Conservation (phyloP, 768 basidiomycete genomes). For the Cantharellus cinnabarinus region DNA sequence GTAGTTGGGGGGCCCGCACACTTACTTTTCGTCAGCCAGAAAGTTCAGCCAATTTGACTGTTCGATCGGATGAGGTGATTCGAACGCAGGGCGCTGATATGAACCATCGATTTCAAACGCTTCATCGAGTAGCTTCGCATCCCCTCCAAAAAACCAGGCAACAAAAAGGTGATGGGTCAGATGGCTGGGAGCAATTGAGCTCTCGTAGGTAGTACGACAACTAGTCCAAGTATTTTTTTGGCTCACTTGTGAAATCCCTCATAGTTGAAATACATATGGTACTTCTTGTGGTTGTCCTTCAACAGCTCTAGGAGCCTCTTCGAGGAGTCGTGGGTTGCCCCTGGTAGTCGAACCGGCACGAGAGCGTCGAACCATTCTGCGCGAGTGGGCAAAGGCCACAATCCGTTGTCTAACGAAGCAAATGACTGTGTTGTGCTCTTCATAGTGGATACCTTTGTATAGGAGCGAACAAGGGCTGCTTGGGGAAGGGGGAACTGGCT, state of each 20-base stretch:
- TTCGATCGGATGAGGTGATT: constrained; percentile 28
- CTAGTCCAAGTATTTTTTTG: background rate
- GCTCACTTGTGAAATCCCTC: background rate
- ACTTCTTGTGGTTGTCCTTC: background rate
- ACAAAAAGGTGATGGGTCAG: constrained; percentile 36
- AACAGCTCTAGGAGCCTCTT: background rate
- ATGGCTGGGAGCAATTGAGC: constrained; percentile 22
- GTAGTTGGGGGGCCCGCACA: background rate
- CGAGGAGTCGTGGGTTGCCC: background rate
- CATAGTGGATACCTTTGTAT: no score
- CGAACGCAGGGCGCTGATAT: constrained; percentile 20
- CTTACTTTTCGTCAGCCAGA: constrained; percentile 36
- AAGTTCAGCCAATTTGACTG: constrained; percentile 31
- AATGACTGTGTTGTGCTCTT: no score
- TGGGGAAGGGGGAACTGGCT: no score
- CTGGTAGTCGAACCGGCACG: background rate
- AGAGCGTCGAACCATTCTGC: no score
- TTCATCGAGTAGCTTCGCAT: constrained; percentile 21
- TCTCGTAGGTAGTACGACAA: background rate
- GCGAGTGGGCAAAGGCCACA: no score
- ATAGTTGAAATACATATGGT: background rate
- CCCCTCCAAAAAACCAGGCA: constrained; percentile 39
- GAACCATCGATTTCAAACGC: constrained; percentile 21
- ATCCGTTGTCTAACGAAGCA: no score
- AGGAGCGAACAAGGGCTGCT: no score